Percentiles rank a stretch among this genome's conserved stretches.
Evolutionary conservation across 495 filamentous ascomycete genomes (phyloP).

Genomic region (Penicillium malachiteum): DNA sequence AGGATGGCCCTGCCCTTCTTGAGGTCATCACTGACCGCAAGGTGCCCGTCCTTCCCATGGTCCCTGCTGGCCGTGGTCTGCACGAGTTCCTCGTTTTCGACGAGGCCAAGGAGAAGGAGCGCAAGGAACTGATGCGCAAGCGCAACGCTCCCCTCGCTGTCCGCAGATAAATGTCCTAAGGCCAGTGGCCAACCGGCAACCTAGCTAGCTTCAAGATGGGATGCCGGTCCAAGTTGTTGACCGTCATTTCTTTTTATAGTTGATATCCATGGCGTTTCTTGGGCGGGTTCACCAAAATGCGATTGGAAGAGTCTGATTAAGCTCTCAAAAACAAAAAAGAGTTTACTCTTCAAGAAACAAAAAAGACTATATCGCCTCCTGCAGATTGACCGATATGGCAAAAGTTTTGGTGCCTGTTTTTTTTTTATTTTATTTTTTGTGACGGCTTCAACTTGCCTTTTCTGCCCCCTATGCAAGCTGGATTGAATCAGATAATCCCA

Average conservation of each 20-base stretch:
- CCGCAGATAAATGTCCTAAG: slow-evolving; percentile 15
- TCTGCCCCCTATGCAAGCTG: neutral
- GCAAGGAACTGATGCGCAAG: slow-evolving; percentile 69
- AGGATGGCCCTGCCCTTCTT: slow-evolving; percentile 73
- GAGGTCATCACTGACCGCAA: slow-evolving; percentile 71
- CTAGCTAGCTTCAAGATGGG: slow-evolving; percentile 4
- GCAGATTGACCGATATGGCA: slow-evolving; percentile 6
- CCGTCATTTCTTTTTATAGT: slow-evolving; percentile 31
- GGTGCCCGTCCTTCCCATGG: slow-evolving; percentile 98
- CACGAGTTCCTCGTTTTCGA: slow-evolving; percentile 96
- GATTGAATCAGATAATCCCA: slow-evolving; percentile 2
- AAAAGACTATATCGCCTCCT: slow-evolving; percentile 9
- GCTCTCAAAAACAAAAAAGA: slow-evolving; percentile 16
- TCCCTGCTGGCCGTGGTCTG: slow-evolving; percentile 78
- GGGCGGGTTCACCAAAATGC: slow-evolving; percentile 41
- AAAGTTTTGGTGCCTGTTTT: slow-evolving; percentile 6
- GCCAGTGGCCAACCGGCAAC: slow-evolving; percentile 21
- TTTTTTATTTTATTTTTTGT: neutral
- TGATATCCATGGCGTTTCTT: slow-evolving; percentile 51
- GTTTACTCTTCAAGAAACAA: slow-evolving; percentile 9
- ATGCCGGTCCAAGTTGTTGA: slow-evolving; percentile 20
- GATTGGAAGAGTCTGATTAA: slow-evolving; percentile 24
- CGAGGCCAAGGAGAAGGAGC: slow-evolving; percentile 69
- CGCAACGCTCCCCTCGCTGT: slow-evolving; percentile 50
- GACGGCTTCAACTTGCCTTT: neutral